A percentile compares a stretch with the other conserved stretches of the same genome.
phyloP scores from a whole-genome alignment of 306 rosid genomes.

The Pterocarpus santalinus region DNA sequence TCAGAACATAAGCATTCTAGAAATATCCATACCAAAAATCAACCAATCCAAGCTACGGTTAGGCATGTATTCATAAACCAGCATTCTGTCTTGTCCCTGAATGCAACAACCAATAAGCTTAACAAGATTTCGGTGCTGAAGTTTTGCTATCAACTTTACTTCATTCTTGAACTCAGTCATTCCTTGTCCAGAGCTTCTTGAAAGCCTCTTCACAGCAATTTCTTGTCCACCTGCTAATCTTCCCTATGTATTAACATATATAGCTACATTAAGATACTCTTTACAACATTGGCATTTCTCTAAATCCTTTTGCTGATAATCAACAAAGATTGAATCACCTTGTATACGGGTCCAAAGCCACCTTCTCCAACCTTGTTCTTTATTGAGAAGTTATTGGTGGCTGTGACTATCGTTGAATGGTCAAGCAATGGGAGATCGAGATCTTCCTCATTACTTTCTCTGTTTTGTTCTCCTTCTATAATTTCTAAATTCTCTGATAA shows the following conservation, averaged over 20 bases:
- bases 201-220: slow-evolving; percentile 62
- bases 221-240: slow-evolving; percentile 44
- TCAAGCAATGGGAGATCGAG: slow-evolving; percentile 59
- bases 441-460: slow-evolving; percentile 50
- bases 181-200: slow-evolving; percentile 54
- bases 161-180: slow-evolving; percentile 53
- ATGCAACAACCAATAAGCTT: slow-evolving; percentile 58
- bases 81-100: slow-evolving; percentile 31
- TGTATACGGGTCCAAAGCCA: slow-evolving; percentile 67
- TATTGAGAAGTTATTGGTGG: slow-evolving; percentile 53
- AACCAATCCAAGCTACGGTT: slow-evolving; percentile 48
- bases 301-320: neutral
- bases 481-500: slow-evolving; percentile 26
- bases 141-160: slow-evolving; percentile 53
- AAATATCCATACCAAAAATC: slow-evolving; percentile 49
- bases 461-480: slow-evolving; percentile 1
- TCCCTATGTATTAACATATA: slow-evolving; percentile 44
- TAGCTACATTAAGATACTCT: neutral
- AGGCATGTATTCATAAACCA: slow-evolving; percentile 48
- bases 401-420: slow-evolving; percentile 39
- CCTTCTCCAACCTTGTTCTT: slow-evolving; percentile 59
- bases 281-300: neutral
- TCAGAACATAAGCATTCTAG: neutral
- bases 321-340: slow-evolving; percentile 33
- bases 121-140: slow-evolving; percentile 63